These are phyloP conservation scores for Pseudocercospora musae DNA, from an alignment of 2,329 filamentous ascomycete genomes.

Conservation along the genomic window DNA sequence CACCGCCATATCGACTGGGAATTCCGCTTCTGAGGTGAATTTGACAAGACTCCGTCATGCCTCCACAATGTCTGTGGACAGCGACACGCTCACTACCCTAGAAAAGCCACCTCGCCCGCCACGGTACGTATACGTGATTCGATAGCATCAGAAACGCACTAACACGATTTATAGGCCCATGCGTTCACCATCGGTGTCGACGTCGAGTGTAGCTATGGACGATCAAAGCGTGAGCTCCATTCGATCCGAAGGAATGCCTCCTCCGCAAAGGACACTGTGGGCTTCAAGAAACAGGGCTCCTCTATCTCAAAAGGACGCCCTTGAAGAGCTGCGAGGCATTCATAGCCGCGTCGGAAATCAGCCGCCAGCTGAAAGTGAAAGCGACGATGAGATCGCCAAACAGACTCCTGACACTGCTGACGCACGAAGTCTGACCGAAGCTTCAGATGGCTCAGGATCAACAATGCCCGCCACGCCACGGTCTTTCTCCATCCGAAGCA, in stretches of 20 bases:
- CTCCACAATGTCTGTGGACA: constrained; percentile 15
- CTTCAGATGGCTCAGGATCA: constrained; percentile 8
- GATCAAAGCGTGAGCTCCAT: constrained; percentile 29
- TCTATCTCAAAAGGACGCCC: constrained; percentile 26
- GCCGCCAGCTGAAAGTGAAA: not conserved
- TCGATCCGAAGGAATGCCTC: constrained; percentile 23
- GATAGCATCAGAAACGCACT: not conserved
- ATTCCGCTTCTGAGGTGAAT: constrained; percentile 22
- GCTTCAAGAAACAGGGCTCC: constrained; percentile 4
- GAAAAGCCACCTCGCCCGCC: constrained; percentile 8
- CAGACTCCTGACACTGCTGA: not conserved
- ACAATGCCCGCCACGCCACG: constrained; percentile 10
- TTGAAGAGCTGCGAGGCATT: constrained; percentile 32
- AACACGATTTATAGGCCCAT: constrained; percentile 17
- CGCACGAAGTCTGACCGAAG: not conserved
- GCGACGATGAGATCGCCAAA: constrained; percentile 2
- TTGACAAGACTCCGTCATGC: constrained; percentile 10
- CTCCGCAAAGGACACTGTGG: constrained; percentile 20
- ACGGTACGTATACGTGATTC: not conserved
- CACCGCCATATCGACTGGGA: constrained; percentile 19
- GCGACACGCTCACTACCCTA: not conserved
- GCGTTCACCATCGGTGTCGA: constrained; percentile 30
- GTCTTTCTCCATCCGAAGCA: constrained; percentile 18
- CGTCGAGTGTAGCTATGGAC: constrained; percentile 29
- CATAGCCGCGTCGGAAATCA: constrained; percentile 20